phyloP scores from a whole-genome alignment of 208 protist species.

The Leishmania tarentolae region DNA sequence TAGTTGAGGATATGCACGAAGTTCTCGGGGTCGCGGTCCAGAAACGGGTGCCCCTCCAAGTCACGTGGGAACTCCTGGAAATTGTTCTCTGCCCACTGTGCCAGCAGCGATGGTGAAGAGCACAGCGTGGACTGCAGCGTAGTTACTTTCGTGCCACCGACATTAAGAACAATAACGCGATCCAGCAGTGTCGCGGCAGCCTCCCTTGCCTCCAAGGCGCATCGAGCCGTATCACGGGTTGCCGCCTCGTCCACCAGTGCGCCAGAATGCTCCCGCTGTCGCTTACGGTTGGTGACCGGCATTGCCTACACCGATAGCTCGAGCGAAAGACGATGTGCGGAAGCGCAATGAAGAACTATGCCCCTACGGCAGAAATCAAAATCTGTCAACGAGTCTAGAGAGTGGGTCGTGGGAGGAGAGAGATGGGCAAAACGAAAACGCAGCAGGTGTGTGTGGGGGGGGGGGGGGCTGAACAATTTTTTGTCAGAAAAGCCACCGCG shows the following conservation, averaged over 20 bases:
- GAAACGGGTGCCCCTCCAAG: conserved; percentile 67
- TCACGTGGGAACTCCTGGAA: conserved; percentile 80
- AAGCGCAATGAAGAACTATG: too few relatives aligned
- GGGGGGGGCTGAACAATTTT: neutral
- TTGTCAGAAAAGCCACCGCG: neutral
- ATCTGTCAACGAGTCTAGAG: neutral
- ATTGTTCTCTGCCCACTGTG: conserved; percentile 63
- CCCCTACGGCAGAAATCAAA: conserved; percentile 11
- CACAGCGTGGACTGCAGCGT: conserved; percentile 76
- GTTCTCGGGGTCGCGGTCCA: conserved; percentile 82
- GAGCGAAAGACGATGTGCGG: neutral
- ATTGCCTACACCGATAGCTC: neutral
- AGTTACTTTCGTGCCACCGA: conserved; percentile 70
- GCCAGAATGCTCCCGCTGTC: conserved; percentile 13
- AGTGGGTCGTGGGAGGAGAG: neutral
- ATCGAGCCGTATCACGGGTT: neutral
- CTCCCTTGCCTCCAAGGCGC: conserved; percentile 18
- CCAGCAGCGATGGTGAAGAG: conserved; percentile 56
- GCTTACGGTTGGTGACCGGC: conserved; percentile 11
- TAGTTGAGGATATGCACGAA: conserved; percentile 86
- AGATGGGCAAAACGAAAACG: neutral
- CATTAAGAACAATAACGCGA: conserved; percentile 63
- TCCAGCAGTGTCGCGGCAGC: conserved; percentile 18
- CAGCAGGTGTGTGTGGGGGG: neutral
- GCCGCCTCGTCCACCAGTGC: conserved; percentile 12